Base-by-base conservation (phyloP, 2,329 filamentous ascomycete genomes). In the Colletotrichum scovillei region DNA sequence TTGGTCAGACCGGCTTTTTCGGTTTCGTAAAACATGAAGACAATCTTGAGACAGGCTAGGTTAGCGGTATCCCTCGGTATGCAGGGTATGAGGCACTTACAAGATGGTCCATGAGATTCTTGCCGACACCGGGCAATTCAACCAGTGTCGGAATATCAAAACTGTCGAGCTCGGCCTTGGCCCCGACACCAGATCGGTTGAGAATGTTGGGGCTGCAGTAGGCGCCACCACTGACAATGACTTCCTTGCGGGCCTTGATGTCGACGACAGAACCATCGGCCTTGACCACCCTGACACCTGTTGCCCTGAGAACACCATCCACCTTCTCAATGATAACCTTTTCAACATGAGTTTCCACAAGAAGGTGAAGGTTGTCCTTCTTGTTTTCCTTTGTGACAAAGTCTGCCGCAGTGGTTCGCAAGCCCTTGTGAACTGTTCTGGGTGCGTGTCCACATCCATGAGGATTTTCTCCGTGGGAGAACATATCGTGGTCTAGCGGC, bases 21-120 rank as follows among this genome's bases (percentile, higher is more conserved):
- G 2, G 89, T 87, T 80, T 91, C 88, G 78, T 92, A 92, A 79
- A 89, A 92, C 67, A 89, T 88, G 78, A 92, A 91, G 59, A 86
- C 84, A 30, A 88, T 88, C 83, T 87, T 26, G 65, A 24, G n/a
- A 16, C 24, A 12, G 16, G 2, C 12, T 4, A 5, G 3, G 4
- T 63, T 22, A 63, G n/a, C 7, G 1, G 12, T 2, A 22, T 1
- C 19, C 0, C 30, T 53, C 35, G 12, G 6, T 5, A 16, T 14
- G 16, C 19, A 28, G 46, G 26, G 7, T 75, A 69, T 11, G 16
- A 8, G 19, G 1, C 7, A 68, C 78, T 75, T 77, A 87, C 84
- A 46, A 85, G 74, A 78, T 89, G 86, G 75, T 88, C 86, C 77
- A 87, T 83, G 2, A 88, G 80, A 64, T 88, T 88, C 77, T 86